A percentile compares a stretch with the other conserved stretches of the same genome.
Evolutionary conservation across 176 grass and related monocot genomes (phyloP).

Genomic region (Oryza nivara): DNA sequence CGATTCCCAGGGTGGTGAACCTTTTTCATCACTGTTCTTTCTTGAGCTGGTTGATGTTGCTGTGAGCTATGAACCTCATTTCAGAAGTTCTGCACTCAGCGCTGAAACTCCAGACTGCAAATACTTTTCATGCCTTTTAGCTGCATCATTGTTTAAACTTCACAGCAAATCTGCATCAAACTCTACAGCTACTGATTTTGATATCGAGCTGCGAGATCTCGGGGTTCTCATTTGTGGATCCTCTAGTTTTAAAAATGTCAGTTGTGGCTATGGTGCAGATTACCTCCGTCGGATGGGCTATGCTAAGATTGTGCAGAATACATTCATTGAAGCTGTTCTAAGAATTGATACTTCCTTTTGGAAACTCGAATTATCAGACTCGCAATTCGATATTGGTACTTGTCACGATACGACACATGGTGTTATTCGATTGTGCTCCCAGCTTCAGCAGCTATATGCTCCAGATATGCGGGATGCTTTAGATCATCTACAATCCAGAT

Average conservation of each 20-base stretch:
- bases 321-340: slow-evolving; percentile 68
- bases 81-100: slow-evolving; percentile 36
- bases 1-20: slow-evolving; percentile 35
- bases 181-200: slow-evolving; percentile 58
- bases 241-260: slow-evolving; percentile 49
- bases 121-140: slow-evolving; percentile 76
- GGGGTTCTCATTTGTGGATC: slow-evolving; percentile 82
- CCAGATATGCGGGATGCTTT: slow-evolving; percentile 88
- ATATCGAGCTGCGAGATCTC: slow-evolving; percentile 83
- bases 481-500: slow-evolving; percentile 94
- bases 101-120: slow-evolving; percentile 49
- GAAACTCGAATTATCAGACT: slow-evolving; percentile 86
- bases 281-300: slow-evolving; percentile 72
- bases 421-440: slow-evolving; percentile 65
- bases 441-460: slow-evolving; percentile 89
- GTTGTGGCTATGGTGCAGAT: slow-evolving; percentile 59
- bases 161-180: slow-evolving; percentile 61
- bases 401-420: slow-evolving; percentile 83
- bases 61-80: slow-evolving; percentile 89
- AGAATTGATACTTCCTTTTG: slow-evolving; percentile 63
- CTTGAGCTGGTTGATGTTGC: slow-evolving; percentile 91
- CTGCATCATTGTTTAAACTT: slow-evolving; percentile 90
- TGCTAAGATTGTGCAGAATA: slow-evolving; percentile 68
- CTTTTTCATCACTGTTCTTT: slow-evolving; percentile 64
- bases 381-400: slow-evolving; percentile 70